phyloP scores from a whole-genome alignment of 257 asterid genomes.

The Ophiorrhiza pumila region DNA sequence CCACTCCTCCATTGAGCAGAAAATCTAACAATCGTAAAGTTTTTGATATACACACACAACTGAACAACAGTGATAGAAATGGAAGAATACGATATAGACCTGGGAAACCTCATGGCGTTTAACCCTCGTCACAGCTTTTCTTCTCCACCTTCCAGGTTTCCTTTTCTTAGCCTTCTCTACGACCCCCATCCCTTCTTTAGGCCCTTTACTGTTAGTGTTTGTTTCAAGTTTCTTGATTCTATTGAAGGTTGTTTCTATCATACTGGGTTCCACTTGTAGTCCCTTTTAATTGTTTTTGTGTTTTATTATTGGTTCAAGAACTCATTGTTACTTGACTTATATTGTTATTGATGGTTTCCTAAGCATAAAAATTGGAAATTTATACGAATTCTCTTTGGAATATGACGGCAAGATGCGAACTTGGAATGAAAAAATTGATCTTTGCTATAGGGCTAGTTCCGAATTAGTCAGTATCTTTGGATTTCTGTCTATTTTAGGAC shows the following conservation, averaged over 20 bases:
- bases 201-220: not conserved
- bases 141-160: constrained; percentile 68
- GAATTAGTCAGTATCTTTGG: not conserved
- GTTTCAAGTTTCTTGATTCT: not conserved
- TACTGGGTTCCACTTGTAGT: not conserved
- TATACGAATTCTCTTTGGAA: not conserved
- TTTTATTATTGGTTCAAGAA: not conserved
- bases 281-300: not conserved
- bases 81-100: constrained; percentile 52
- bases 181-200: not conserved
- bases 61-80: constrained; percentile 6
- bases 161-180: not conserved
- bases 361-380: not conserved
- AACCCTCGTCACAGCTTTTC: constrained; percentile 47
- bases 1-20: not conserved
- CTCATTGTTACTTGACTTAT: not conserved
- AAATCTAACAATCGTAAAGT: not conserved
- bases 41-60: not conserved
- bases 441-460: not conserved
- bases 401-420: not conserved
- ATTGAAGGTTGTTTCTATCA: not conserved
- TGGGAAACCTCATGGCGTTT: constrained; percentile 78
- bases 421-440: not conserved
- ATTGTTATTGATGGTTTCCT: not conserved
- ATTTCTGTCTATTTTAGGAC: not conserved